These are phyloP conservation scores for Prunus yedoensis DNA, from an alignment of 331 rosid genomes.

Conservation along the genomic window DNA sequence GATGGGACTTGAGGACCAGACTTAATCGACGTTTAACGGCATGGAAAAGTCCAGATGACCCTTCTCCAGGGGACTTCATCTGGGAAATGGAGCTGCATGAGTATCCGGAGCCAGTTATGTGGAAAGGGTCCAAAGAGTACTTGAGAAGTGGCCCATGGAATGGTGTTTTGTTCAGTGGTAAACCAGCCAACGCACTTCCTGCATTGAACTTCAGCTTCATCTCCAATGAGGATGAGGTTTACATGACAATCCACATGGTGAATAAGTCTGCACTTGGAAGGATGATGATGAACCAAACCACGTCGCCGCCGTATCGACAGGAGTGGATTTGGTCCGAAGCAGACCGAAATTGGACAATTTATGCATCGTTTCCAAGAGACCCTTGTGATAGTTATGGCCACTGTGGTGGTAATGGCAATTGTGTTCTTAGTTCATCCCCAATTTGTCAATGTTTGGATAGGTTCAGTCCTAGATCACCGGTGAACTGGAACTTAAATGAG, in stretches of 20 bases:
- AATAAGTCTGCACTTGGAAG: conserved; percentile 11
- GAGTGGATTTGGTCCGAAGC: conserved; percentile 36
- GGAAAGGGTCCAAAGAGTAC: conserved; percentile 32
- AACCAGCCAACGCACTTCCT: conserved; percentile 24
- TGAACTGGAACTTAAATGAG: conserved; percentile 35
- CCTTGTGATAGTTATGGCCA: conserved; percentile 35
- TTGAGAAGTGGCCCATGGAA: conserved; percentile 73
- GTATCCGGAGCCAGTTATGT: conserved; percentile 47
- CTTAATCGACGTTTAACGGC: conserved; percentile 25
- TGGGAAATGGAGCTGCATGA: conserved; percentile 29
- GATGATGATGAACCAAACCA: conserved; percentile 24
- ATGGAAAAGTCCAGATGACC: conserved; percentile 59
- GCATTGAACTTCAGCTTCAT: conserved; percentile 15
- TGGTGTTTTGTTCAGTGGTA: conserved; percentile 47
- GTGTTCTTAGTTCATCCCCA: conserved; percentile 37
- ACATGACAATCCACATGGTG: background rate
- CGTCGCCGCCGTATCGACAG: background rate
- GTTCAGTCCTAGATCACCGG: conserved; percentile 34
- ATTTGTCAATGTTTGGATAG: conserved; percentile 47
- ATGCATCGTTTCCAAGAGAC: conserved; percentile 47
- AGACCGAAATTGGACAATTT: conserved; percentile 36
- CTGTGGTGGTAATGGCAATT: conserved; percentile 42
- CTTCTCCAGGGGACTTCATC: conserved; percentile 47
- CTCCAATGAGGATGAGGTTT: conserved; percentile 20
- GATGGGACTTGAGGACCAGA: conserved; percentile 46